Percentiles rank a stretch among this genome's conserved stretches.
These are phyloP conservation scores for Herpetomonas samuelpessoai DNA, from an alignment of 208 protist species.

Conservation along the genomic window DNA sequence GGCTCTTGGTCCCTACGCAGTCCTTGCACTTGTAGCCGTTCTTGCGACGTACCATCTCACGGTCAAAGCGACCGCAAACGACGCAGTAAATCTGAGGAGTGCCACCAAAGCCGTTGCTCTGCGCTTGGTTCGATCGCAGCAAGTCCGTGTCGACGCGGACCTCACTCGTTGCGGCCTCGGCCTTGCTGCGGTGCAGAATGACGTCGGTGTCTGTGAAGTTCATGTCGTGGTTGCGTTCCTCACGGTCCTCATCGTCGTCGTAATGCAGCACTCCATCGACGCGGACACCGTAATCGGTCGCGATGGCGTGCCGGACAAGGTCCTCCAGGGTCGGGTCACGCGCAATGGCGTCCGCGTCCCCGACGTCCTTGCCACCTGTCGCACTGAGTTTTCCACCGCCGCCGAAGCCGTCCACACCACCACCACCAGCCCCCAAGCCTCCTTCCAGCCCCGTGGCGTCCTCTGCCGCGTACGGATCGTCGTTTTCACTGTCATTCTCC, in stretches of 20 bases:
- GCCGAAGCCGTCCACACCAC: not conserved
- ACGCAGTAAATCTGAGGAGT: constrained; percentile 75
- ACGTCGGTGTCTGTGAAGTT: constrained; percentile 73
- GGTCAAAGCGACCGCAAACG: constrained; percentile 77
- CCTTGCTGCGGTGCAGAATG: constrained; percentile 52
- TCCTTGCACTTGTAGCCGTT: constrained; percentile 82
- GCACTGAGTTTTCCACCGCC: not conserved
- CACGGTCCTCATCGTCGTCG: constrained; percentile 72
- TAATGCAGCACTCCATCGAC: constrained; percentile 69
- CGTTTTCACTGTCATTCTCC: constrained; percentile 55
- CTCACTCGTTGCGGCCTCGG: constrained; percentile 31
- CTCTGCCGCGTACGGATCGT: constrained; percentile 14
- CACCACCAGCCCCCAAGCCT: not conserved
- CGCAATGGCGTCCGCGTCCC: constrained; percentile 32
- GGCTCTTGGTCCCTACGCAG: constrained; percentile 74
- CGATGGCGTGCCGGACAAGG: constrained; percentile 67
- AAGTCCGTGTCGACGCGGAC: constrained; percentile 67
- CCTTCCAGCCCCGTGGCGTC: constrained; percentile 16
- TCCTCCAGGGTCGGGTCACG: constrained; percentile 71
- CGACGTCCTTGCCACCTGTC: constrained; percentile 11
- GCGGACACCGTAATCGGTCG: constrained; percentile 60
- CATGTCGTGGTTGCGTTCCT: constrained; percentile 67
- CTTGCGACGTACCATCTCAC: constrained; percentile 69
- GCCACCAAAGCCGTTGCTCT: constrained; percentile 12
- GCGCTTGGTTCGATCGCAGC: constrained; percentile 51